Percentiles rank a stretch among this genome's conserved stretches.
Conservation (phyloP, 2,329 filamentous ascomycete species). For the Byssothecium circinans region DNA sequence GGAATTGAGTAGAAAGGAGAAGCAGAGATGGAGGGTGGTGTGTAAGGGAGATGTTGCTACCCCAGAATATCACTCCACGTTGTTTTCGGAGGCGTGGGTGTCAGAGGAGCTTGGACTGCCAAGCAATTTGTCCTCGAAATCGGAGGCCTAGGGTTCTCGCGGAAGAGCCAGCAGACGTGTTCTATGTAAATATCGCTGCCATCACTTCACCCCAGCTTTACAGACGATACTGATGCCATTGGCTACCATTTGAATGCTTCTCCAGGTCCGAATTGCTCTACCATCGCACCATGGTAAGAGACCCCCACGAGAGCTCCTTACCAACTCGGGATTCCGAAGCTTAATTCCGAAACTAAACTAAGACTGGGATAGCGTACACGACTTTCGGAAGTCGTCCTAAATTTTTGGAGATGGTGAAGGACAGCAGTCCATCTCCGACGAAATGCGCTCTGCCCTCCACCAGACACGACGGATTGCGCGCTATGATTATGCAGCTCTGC, state of each 20-base stretch:
- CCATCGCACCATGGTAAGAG: no score
- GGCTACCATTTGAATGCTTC: no score
- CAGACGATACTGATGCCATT: no score
- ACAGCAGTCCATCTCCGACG: conserved; percentile 8
- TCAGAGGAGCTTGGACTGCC: background rate
- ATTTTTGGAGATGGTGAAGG: background rate
- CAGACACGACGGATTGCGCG: conserved; percentile 31
- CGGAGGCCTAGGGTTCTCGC: background rate
- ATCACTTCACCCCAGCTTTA: no score
- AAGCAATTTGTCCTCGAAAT: background rate
- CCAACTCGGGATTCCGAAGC: background rate
- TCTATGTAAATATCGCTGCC: no score
- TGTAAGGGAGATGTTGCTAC: conserved; percentile 29
- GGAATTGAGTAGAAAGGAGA: conserved; percentile 5
- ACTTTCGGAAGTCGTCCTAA: background rate
- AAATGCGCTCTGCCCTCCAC: conserved; percentile 37
- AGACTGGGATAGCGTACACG: background rate
- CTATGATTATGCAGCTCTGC: conserved; percentile 18
- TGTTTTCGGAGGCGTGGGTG: conserved; percentile 13
- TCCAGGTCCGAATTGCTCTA: no score
- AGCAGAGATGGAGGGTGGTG: conserved; percentile 10
- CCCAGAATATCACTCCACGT: conserved; percentile 28
- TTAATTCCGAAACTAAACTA: background rate
- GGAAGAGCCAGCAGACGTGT: no score
- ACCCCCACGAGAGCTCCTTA: no score